Percentiles rank a stretch among this genome's conserved stretches.
Conservation (phyloP, 352 stramenopile species). For the Globisporangium cystogenes region DNA sequence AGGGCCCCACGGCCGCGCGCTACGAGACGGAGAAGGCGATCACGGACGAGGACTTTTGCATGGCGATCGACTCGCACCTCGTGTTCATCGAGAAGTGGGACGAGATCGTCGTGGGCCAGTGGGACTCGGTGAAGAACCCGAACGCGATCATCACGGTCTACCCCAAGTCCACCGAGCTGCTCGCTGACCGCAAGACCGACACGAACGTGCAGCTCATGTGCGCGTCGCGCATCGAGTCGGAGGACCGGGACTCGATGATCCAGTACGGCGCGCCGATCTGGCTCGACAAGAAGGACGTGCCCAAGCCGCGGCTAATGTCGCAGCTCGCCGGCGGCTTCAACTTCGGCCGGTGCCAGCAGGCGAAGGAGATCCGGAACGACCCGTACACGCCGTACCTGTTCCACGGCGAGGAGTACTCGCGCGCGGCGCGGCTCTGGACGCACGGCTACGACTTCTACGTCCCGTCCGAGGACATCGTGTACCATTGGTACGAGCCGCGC, state of each 20-base stretch:
- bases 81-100: slow-evolving; percentile 77
- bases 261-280: slow-evolving; percentile 67
- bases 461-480: slow-evolving; percentile 65
- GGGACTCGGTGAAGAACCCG: slow-evolving; percentile 60
- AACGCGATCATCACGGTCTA: slow-evolving; percentile 82
- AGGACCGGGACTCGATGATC: slow-evolving; percentile 68
- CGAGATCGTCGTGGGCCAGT: slow-evolving; percentile 64
- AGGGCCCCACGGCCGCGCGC: slow-evolving; percentile 64
- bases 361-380: slow-evolving; percentile 72
- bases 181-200: slow-evolving; percentile 43
- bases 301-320: slow-evolving; percentile 73
- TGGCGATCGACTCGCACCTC: slow-evolving; percentile 78
- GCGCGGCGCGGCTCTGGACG: slow-evolving; percentile 69
- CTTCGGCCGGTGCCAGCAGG: slow-evolving; percentile 68
- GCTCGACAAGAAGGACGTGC: slow-evolving; percentile 59
- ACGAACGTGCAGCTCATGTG: slow-evolving; percentile 77
- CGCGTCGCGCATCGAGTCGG: slow-evolving; percentile 63
- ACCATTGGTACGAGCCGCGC: slow-evolving; percentile 78
- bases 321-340: slow-evolving; percentile 80
- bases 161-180: slow-evolving; percentile 65
- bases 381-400: slow-evolving; percentile 77
- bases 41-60: slow-evolving; percentile 73
- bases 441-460: slow-evolving; percentile 79
- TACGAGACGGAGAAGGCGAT: slow-evolving; percentile 78
- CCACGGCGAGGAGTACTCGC: slow-evolving; percentile 82